These are phyloP conservation scores for Tolypocladium album DNA, from an alignment of 2,329 filamentous ascomycete genomes.

Conservation along the genomic window DNA sequence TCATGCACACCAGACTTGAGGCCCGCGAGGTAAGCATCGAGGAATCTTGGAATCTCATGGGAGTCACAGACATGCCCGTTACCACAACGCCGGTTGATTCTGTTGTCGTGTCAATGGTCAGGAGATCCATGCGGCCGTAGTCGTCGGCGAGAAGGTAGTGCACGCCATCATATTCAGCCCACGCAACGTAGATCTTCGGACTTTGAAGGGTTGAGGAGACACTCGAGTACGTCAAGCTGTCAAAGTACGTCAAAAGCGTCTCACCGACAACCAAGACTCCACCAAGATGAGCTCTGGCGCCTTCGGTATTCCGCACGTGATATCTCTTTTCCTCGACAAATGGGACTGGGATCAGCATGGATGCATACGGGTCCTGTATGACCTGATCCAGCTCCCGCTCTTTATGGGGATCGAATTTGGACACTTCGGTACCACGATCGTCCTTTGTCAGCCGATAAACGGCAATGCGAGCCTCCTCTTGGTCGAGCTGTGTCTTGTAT, in stretches of 20 bases:
- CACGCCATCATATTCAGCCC: conserved; percentile 73
- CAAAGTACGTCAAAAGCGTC: conserved; percentile 75
- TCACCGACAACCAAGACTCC: conserved; percentile 69
- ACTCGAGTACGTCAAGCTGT: conserved; percentile 60
- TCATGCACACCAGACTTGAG: conserved; percentile 68
- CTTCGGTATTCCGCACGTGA: conserved; percentile 43
- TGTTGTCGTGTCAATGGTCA: conserved; percentile 64
- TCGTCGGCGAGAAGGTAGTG: conserved; percentile 87
- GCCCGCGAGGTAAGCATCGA: conserved; percentile 55
- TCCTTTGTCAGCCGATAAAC: conserved; percentile 49
- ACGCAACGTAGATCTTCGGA: conserved; percentile 81
- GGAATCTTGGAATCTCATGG: conserved; percentile 17
- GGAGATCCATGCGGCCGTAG: conserved; percentile 74
- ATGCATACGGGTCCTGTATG: conserved; percentile 44
- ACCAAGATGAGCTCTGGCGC: conserved; percentile 48
- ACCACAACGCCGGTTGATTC: conserved; percentile 57
- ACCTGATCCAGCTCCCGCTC: conserved; percentile 44
- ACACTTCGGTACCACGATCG: conserved; percentile 43
- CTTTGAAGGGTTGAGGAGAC: conserved; percentile 57
- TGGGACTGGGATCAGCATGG: conserved; percentile 52
- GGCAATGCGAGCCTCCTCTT: conserved; percentile 42
- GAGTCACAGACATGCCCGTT: conserved; percentile 57
- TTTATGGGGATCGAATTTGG: conserved; percentile 42
- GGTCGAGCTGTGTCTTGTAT: conserved; percentile 42
- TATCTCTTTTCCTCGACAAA: conserved; percentile 49